Evolutionary conservation across 345 rosid genomes (phyloP).

Genomic region (Ceriops tagal): DNA sequence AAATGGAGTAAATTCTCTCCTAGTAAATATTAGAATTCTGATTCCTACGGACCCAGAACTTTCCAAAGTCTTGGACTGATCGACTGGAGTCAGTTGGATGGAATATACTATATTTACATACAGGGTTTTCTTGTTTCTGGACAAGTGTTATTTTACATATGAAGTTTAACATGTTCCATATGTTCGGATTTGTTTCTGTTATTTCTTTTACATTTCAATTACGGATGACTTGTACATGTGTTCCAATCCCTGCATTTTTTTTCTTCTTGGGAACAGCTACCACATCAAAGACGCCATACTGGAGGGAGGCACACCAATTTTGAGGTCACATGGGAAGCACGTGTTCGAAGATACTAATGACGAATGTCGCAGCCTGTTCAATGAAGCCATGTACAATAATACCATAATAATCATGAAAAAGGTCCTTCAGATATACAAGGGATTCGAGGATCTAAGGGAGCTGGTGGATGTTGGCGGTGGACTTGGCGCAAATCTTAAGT

Average conservation of each 20-base stretch:
- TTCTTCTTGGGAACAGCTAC: not conserved
- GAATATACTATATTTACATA: no score
- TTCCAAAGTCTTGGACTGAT: no score
- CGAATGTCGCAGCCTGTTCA: slow-evolving; percentile 10
- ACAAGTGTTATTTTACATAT: no score
- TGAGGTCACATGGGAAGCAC: slow-evolving; percentile 19
- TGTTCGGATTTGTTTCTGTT: no score
- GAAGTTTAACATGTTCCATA: no score
- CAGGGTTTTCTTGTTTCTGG: no score
- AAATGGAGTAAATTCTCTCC: no score
- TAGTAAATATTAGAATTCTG: no score
- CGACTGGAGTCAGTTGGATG: no score
- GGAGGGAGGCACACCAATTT: slow-evolving; percentile 18
- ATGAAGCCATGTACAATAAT: not conserved
- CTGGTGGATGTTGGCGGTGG: slow-evolving; percentile 23
- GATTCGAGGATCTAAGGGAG: slow-evolving; percentile 9
- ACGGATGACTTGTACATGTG: not conserved
- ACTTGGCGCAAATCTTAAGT: slow-evolving; percentile 11
- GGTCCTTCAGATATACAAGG: slow-evolving; percentile 7
- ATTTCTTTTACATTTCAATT: no score
- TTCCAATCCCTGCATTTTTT: not conserved
- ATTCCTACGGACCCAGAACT: no score
- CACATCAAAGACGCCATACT: slow-evolving; percentile 20
- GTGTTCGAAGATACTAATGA: slow-evolving; percentile 8
- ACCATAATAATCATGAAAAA: not conserved